These are phyloP conservation scores for Aureobasidium pullulans DNA, from an alignment of 2,329 filamentous ascomycete species.

Conservation along the genomic window DNA sequence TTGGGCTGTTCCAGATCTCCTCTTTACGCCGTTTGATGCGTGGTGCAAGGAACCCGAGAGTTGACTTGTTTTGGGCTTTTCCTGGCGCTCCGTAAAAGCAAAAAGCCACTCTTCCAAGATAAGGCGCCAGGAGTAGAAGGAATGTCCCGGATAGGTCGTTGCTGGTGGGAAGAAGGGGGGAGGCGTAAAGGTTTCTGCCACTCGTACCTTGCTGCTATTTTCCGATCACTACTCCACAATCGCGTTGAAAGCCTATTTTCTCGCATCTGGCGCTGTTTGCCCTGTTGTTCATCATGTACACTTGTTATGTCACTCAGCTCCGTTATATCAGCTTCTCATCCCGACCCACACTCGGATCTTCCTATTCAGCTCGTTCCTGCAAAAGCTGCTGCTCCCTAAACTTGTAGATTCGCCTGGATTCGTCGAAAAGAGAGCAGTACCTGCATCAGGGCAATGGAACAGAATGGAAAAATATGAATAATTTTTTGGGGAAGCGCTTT, in stretches of 20 bases:
- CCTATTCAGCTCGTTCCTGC: neutral
- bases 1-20: neutral
- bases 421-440: neutral
- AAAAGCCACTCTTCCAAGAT: neutral
- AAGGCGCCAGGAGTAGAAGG: neutral
- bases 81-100: neutral
- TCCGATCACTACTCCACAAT: neutral
- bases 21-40: neutral
- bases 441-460: neutral
- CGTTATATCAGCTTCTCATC: neutral
- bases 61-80: neutral
- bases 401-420: too few species aligned
- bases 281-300: neutral
- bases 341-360: neutral
- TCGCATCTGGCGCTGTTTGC: neutral
- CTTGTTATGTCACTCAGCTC: neutral
- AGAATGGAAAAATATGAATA: neutral
- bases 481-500: neutral
- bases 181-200: neutral
- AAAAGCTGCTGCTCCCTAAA: too few species aligned
- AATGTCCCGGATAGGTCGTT: neutral
- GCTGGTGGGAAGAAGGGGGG: neutral
- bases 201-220: too few species aligned
- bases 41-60: neutral
- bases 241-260: neutral